A percentile compares a stretch with the other conserved stretches of the same genome.
phyloP scores from a whole-genome alignment of 176 grass and related monocot species.

The Carex myosuroides region DNA sequence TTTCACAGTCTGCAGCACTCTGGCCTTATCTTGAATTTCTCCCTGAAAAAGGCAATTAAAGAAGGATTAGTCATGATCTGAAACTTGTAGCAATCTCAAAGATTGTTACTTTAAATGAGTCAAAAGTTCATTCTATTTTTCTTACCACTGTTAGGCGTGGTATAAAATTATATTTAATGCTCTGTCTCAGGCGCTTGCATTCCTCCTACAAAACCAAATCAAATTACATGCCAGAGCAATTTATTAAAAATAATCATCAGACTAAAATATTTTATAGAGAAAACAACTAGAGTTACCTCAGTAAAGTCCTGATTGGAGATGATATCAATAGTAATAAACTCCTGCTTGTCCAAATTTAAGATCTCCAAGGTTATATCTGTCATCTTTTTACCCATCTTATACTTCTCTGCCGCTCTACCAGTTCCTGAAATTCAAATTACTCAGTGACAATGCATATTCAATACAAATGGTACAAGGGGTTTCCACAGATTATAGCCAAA shows the following conservation, averaged over 20 bases:
- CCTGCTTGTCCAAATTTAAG: constrained; percentile 91
- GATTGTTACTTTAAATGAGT: not conserved
- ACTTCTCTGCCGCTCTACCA: constrained; percentile 58
- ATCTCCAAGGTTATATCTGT: constrained; percentile 96
- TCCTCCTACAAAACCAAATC: constrained; percentile 65
- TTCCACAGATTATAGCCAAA: not conserved
- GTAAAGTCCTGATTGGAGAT: constrained; percentile 99
- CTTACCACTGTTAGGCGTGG: constrained; percentile 83
- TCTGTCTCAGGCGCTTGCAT: constrained; percentile 97
- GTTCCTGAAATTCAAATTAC: constrained; percentile 55
- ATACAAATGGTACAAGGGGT: not conserved
- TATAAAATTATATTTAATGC: constrained; percentile 97
- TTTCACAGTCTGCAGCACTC: constrained; percentile 67
- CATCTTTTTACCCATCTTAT: constrained; percentile 90
- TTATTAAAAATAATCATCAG: constrained; percentile 11
- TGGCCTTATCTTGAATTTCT: constrained; percentile 92
- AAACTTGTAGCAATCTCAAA: not conserved
- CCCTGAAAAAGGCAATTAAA: constrained; percentile 57
- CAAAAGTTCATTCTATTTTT: constrained; percentile 8
- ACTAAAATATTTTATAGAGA: not conserved
- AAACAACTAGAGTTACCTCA: constrained; percentile 53
- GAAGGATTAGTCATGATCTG: not conserved
- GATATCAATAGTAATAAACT: constrained; percentile 90
- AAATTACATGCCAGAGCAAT: constrained; percentile 15
- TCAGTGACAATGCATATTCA: constrained; percentile 12